Base-by-base conservation (phyloP, 2,329 filamentous ascomycete genomes). In the Pyrenophora tritici-repentis region DNA sequence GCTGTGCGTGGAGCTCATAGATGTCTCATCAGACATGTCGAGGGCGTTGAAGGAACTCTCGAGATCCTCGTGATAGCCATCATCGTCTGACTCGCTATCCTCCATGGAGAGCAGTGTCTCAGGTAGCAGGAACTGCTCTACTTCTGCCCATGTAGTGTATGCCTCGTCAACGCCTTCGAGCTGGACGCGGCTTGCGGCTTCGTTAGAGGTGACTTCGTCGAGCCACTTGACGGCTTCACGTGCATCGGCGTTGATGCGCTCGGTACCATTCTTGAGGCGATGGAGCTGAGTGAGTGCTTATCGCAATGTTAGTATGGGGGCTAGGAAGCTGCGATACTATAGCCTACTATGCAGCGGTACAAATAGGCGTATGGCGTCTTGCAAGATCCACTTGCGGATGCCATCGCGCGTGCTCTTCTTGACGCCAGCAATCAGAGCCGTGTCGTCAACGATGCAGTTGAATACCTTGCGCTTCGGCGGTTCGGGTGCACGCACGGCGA, bases 361-460 rank as follows among this genome's bases (percentile, higher is more conserved):
- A 59, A 79, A 81, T 34, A 81, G 73, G 57, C 76, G 73, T 41
- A 81, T 79, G 57, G 78, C 74, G 51, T 76, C 78, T 55, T 77
- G 76, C 51, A 74, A 72, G 33, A 80, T 73, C 78, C 78, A 81
- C 66, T 80, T 79, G 65, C 76, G 72, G 55, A 81, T 78, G 44
- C 78, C 78, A 61, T 81, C 79, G 56, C 78, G 72, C 47, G 78
- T 80, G 66, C 76, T 78, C 64, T 75, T 77, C 72, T 79, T 80
- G 41, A 79, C 77, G 50, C 79, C 78, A 34, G 77, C 77, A 48
- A 80, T 73, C 56, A 81, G 63, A 26, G 79, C 78, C 16, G 75
- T 78, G 58, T 81, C 79, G 62, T 81, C 79, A 58, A 80, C 77
- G 57, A 81, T 80, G 66, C 78, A 81, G 71, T 80, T 80, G 75